Conservation (phyloP, 139 green algal species). For the Eudorina sp. region DNA sequence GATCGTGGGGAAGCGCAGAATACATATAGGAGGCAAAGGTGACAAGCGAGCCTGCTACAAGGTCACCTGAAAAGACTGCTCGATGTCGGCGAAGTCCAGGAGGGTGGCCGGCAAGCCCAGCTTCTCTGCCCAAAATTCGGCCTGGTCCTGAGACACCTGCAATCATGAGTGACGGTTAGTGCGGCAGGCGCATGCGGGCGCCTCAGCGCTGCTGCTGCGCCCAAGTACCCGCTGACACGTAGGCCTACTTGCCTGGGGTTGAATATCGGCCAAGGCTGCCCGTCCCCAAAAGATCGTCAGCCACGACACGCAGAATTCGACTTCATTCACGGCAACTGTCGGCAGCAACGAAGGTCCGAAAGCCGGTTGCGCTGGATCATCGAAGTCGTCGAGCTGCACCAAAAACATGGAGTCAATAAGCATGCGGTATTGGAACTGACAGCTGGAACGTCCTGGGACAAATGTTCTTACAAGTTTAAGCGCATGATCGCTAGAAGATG, state of each 20-base stretch:
- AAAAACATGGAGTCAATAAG: neutral
- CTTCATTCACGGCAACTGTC: neutral
- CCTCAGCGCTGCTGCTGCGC: no score
- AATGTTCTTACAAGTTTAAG: neutral
- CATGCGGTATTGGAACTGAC: no score
- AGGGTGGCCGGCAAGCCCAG: neutral
- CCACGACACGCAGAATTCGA: slow-evolving; percentile 12
- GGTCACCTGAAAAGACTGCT: slow-evolving; percentile 12
- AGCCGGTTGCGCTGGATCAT: neutral
- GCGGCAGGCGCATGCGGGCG: no score
- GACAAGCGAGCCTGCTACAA: neutral
- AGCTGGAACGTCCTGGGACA: no score
- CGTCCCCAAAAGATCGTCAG: slow-evolving; percentile 11
- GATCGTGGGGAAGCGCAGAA: neutral
- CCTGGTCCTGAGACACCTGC: neutral
- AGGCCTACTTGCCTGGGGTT: slow-evolving; percentile 4
- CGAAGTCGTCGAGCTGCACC: slow-evolving; percentile 24
- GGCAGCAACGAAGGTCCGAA: neutral
- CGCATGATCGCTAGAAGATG: no score
- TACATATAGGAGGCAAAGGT: neutral
- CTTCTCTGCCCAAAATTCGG: neutral
- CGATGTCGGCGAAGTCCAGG: slow-evolving; percentile 9
- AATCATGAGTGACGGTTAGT: no score
- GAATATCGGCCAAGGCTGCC: slow-evolving; percentile 2
- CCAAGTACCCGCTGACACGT: no score